phyloP scores from a whole-genome alignment of 164 flowering plant genomes.

The Vitis rupestris region DNA sequence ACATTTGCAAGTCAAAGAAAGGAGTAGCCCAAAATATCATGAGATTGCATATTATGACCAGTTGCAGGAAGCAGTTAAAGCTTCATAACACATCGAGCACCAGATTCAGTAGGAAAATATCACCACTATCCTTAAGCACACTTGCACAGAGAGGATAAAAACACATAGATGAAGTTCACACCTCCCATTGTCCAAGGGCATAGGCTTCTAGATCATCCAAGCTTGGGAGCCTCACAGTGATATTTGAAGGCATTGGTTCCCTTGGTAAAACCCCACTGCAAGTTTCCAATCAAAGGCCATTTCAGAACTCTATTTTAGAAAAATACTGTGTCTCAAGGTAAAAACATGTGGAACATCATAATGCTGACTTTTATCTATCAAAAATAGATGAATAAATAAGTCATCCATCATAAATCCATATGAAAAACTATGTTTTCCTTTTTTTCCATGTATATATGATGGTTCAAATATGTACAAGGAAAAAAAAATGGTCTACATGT shows the following conservation, averaged over 20 bases:
- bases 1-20: constrained; percentile 23
- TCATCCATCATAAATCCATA: too few relatives aligned
- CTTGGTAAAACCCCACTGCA: constrained; percentile 83
- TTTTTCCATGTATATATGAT: too few relatives aligned
- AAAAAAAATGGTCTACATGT: too few relatives aligned
- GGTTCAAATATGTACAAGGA: too few relatives aligned
- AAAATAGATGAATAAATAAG: too few relatives aligned
- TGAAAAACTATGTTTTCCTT: too few relatives aligned
- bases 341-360: neutral
- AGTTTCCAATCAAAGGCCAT: constrained; percentile 16
- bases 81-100: constrained; percentile 5
- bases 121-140: constrained; percentile 6
- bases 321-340: constrained; percentile 6
- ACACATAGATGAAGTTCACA: constrained; percentile 26
- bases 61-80: constrained; percentile 10
- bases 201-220: constrained; percentile 78
- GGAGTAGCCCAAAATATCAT: constrained; percentile 4
- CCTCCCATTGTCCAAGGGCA: constrained; percentile 97
- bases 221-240: constrained; percentile 80
- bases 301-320: neutral
- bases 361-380: too few relatives aligned
- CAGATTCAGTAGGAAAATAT: neutral
- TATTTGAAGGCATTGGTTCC: constrained; percentile 74
- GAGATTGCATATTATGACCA: neutral
- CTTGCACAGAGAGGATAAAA: constrained; percentile 5